Evolutionary conservation across 1,139 yeast species (phyloP).

Genomic region (Sugiyamaella castrensis): DNA sequence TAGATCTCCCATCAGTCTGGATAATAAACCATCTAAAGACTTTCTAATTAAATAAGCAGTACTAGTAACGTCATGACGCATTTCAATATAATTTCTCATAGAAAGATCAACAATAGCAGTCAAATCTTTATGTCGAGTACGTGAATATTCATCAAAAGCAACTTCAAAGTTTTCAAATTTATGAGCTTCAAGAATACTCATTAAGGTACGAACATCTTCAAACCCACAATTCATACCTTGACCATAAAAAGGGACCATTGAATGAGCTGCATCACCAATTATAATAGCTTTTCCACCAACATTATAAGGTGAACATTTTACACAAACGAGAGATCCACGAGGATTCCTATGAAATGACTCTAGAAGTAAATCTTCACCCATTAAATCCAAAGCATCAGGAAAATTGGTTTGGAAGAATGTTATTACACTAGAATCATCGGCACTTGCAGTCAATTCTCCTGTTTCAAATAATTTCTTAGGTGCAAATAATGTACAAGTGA

Average conservation of each 20-base stretch:
- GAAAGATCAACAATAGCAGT: slow-evolving; percentile 76
- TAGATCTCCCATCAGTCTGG: slow-evolving; percentile 51
- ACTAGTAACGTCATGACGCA: slow-evolving; percentile 82
- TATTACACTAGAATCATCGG: slow-evolving; percentile 13
- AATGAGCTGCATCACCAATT: slow-evolving; percentile 92
- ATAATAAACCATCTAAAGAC: slow-evolving; percentile 61
- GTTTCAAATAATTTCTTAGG: slow-evolving; percentile 69
- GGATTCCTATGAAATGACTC: slow-evolving; percentile 61
- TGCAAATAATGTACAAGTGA: slow-evolving; percentile 86
- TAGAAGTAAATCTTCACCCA: slow-evolving; percentile 57
- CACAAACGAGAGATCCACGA: slow-evolving; percentile 66
- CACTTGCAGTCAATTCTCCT: slow-evolving; percentile 39
- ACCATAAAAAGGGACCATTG: slow-evolving; percentile 96
- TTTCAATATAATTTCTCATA: slow-evolving; percentile 76
- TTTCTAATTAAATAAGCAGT: slow-evolving; percentile 61
- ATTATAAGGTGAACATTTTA: slow-evolving; percentile 65
- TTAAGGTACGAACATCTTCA: slow-evolving; percentile 75
- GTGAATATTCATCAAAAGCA: slow-evolving; percentile 60
- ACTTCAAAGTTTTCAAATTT: slow-evolving; percentile 41
- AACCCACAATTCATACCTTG: slow-evolving; percentile 98
- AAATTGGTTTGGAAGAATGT: slow-evolving; percentile 60
- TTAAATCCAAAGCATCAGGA: slow-evolving; percentile 68
- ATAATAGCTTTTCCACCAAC: slow-evolving; percentile 61
- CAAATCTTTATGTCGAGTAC: slow-evolving; percentile 59
- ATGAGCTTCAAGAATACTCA: slow-evolving; percentile 47